Conservation (phyloP, 768 basidiomycete genomes). For the Lanmaoa pseudosensibilis region DNA sequence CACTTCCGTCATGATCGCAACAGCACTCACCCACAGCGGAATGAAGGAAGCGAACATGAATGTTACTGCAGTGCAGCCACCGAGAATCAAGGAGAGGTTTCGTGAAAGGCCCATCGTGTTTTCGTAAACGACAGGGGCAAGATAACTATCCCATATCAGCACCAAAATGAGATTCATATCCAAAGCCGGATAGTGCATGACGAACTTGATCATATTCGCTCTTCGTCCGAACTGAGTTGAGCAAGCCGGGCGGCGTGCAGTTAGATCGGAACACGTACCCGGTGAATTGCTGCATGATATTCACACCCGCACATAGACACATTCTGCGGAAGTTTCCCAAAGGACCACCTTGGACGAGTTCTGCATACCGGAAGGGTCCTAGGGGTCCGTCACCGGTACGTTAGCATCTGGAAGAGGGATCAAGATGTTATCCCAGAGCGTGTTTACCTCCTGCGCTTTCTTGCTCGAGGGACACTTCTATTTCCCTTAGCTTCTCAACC, state of each 20-base stretch:
- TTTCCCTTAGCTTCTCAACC: background rate
- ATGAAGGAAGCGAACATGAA: conserved; percentile 3
- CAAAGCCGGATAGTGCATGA: background rate
- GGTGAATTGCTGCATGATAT: background rate
- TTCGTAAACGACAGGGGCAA: background rate
- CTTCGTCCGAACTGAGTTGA: background rate
- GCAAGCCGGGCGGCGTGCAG: background rate
- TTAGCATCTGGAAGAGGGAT: background rate
- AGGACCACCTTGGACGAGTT: background rate
- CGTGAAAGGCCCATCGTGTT: background rate
- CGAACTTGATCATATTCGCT: background rate
- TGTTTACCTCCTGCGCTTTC: background rate
- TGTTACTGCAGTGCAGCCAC: background rate
- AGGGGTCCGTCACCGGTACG: background rate
- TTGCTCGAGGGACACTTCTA: background rate
- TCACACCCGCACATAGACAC: background rate
- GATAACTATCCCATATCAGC: background rate
- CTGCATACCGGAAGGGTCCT: background rate
- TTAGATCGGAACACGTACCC: background rate
- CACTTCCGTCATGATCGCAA: background rate
- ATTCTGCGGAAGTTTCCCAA: background rate
- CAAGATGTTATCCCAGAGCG: background rate
- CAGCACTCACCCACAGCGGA: background rate
- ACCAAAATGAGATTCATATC: background rate
- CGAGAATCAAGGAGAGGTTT: background rate